Conservation (phyloP, 768 basidiomycete species). For the Cantharellus anzutake region DNA sequence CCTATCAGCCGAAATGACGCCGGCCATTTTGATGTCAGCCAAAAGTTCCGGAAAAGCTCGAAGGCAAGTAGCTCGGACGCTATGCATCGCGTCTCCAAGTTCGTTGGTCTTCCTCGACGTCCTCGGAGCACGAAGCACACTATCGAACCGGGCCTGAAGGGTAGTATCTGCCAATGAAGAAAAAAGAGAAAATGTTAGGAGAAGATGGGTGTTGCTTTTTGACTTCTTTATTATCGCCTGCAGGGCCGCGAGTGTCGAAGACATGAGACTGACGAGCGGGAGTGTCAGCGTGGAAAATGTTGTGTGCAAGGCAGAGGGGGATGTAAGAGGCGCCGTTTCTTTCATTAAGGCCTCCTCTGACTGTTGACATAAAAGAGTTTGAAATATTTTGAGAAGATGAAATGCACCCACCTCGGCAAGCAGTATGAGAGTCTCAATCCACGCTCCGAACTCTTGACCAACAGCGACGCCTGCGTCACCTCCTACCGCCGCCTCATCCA, state of each 20-base stretch:
- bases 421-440: conserved; percentile 43
- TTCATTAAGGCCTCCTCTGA: conserved; percentile 47
- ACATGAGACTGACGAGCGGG: conserved; percentile 48
- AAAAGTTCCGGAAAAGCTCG: conserved; percentile 73
- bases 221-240: conserved; percentile 37
- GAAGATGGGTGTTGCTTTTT: conserved; percentile 22
- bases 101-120: conserved; percentile 45
- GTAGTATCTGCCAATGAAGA: conserved; percentile 51
- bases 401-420: conserved; percentile 39
- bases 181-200: conserved; percentile 58
- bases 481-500: conserved; percentile 29
- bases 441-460: conserved; percentile 52
- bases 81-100: conserved; percentile 46
- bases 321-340: conserved; percentile 43
- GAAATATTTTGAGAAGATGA: background rate
- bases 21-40: conserved; percentile 54
- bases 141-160: conserved; percentile 14
- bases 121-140: conserved; percentile 23
- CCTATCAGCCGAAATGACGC: conserved; percentile 21
- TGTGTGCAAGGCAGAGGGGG: conserved; percentile 29
- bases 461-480: conserved; percentile 34
- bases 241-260: conserved; percentile 41
- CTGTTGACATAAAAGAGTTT: conserved; percentile 17
- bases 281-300: conserved; percentile 42
- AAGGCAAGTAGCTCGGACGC: conserved; percentile 47